Evolutionary conservation across 1,284 basidiomycete genomes (phyloP).

Genomic region (Melampsora americana): DNA sequence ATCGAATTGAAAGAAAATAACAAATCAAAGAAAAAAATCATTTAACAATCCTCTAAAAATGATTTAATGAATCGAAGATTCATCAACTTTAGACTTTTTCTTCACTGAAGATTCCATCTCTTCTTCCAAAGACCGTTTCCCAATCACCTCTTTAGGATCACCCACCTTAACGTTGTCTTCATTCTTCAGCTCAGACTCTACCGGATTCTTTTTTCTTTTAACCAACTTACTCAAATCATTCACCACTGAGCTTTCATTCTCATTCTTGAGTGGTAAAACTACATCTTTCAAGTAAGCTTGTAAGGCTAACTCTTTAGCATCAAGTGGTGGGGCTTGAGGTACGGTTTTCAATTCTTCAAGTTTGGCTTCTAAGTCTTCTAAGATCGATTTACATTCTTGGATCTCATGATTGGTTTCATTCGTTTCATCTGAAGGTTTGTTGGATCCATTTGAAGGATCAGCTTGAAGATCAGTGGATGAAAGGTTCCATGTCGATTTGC

Average conservation of each 20-base stretch:
- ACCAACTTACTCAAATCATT: constrained; percentile 32
- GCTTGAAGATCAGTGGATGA: neutral
- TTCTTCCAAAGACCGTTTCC: too few species aligned
- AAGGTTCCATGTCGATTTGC: neutral
- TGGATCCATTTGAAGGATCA: neutral
- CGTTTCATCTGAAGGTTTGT: neutral
- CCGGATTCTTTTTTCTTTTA: constrained; percentile 12
- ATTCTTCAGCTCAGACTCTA: neutral
- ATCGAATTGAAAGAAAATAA: too few species aligned
- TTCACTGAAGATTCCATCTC: too few species aligned
- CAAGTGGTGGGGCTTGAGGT: constrained; percentile 3
- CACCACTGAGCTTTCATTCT: constrained; percentile 3
- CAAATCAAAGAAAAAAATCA: too few species aligned
- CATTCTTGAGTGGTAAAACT: neutral
- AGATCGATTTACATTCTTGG: constrained; percentile 10
- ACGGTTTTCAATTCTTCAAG: constrained; percentile 25
- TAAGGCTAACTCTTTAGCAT: constrained; percentile 15
- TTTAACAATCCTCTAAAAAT: too few species aligned
- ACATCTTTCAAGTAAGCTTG: constrained; percentile 17
- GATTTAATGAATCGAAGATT: too few species aligned
- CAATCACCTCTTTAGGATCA: too few species aligned
- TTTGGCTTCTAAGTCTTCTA: constrained; percentile 25
- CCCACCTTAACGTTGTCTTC: too few species aligned
- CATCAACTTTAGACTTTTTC: too few species aligned
- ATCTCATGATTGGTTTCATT: constrained; percentile 8